Evolutionary conservation across 2,329 filamentous ascomycete species (phyloP), one percentile per base, ranked within the genome.

Genomic region (Colletotrichum lentis): DNA sequence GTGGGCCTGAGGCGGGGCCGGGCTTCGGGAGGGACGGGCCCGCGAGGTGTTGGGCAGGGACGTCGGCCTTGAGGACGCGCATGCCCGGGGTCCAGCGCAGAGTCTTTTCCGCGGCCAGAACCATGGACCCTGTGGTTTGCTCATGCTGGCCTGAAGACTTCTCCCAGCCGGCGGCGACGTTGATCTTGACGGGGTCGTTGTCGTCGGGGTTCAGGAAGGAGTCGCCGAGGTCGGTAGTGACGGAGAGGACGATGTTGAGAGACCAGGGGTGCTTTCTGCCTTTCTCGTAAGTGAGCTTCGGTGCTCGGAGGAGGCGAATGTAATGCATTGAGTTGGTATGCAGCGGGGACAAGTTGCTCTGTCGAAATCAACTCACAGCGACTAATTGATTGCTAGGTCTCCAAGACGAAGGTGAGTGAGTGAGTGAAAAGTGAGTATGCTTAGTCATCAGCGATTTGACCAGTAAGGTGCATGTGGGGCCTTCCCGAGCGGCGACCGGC

Each of bases 191-290:
- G 5, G 84, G 80, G 20, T 75, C 73, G 16, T 78, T 76, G 0
- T 83, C 82, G n/a, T 72, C 76, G 6, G 43, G 56, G n/a, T 11
- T 59, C 12, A 88, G 80, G 57, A 86, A 86, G 0, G 84, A 79
- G 72, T 88, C 86, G 39, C 86, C 84, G 1, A 88, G 79, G 67
- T 88, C 86, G 14, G 85, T 88, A 12, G 84, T 86, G 71, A 88
- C 82, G 67, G 85, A 83, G 69, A 88, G 76, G 1, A 86, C 77
- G 3, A 88, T 73, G 56, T 80, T 79, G 8, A 85, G 72, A 20
- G 72, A 77, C 66, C 66, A 69, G 4, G 55, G 55, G 71, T 67
- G 71, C 71, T 53, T 71, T 67, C 67, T 72, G 60, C 14, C 71
- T 44, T 63, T 67, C 14, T 70, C 65, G 24, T 59, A 72, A 0